Conservation (phyloP, 768 basidiomycete species). For the Trametes sanguinea region DNA sequence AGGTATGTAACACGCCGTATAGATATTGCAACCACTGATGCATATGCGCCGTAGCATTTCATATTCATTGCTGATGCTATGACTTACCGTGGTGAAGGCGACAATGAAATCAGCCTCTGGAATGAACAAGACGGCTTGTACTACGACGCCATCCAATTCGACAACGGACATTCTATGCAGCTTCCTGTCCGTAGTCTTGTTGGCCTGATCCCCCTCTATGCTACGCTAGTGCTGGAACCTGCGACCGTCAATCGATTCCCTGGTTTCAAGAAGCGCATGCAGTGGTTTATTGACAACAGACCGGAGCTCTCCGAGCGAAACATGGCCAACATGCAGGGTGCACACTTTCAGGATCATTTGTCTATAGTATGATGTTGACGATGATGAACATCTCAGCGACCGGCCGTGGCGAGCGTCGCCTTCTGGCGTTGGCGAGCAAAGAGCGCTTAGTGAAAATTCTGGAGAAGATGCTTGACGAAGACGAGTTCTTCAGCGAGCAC, state of each 20-base stretch:
- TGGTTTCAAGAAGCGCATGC: constrained; percentile 97
- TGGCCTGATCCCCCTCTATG: constrained; percentile 96
- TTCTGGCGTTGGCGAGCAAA: constrained; percentile 89
- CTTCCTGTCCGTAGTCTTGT: constrained; percentile 93
- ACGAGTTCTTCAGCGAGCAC: constrained; percentile 94
- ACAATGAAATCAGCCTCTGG: constrained; percentile 84
- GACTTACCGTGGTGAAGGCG: constrained; percentile 80
- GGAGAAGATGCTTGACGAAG: constrained; percentile 96
- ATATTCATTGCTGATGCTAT: constrained; percentile 99
- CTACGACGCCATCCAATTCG: constrained; percentile 95
- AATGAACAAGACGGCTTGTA: constrained; percentile 98
- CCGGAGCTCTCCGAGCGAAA: constrained; percentile 85
- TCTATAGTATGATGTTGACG: neutral
- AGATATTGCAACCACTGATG: constrained; percentile 12
- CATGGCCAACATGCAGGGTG: constrained; percentile 95
- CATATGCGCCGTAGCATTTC: constrained; percentile 65
- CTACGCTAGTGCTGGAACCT: constrained; percentile 92
- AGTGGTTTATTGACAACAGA: constrained; percentile 98
- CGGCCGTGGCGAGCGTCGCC: constrained; percentile 83
- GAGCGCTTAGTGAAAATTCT: constrained; percentile 86
- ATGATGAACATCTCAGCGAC: constrained; percentile 28
- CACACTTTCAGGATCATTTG: constrained; percentile 6
- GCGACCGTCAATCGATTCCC: constrained; percentile 87
- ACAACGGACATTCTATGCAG: constrained; percentile 79
- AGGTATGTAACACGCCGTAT: constrained; percentile 45